These are phyloP conservation scores for Extremus antarcticus DNA, from an alignment of 495 filamentous ascomycete genomes.

Conservation along the genomic window DNA sequence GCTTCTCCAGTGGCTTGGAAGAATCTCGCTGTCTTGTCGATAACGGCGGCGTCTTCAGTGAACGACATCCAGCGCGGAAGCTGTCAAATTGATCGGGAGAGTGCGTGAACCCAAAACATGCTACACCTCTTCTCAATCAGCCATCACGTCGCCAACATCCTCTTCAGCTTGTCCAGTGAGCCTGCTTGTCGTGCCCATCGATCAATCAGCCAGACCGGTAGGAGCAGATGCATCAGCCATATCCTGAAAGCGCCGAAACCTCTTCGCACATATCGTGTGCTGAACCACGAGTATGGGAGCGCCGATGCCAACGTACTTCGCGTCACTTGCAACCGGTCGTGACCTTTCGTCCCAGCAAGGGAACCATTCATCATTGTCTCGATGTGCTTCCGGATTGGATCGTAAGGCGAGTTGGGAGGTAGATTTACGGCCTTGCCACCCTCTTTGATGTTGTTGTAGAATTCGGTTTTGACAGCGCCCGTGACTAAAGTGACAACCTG, in stretches of 20 bases:
- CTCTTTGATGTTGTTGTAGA: conserved; percentile 7
- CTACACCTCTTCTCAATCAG: background rate
- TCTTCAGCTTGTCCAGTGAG: background rate
- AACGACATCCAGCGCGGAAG: no score
- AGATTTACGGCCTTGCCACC: background rate
- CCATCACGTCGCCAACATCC: background rate
- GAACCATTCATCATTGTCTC: background rate
- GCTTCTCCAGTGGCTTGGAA: no score
- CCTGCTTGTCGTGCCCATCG: background rate
- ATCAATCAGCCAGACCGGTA: background rate
- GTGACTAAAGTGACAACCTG: conserved; percentile 32
- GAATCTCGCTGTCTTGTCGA: no score
- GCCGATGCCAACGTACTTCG: background rate
- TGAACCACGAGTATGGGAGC: background rate
- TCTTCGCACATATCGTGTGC: background rate
- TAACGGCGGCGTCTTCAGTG: no score
- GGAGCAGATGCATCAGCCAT: background rate
- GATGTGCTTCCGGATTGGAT: background rate
- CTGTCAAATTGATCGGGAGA: no score
- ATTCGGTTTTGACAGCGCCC: conserved; percentile 28
- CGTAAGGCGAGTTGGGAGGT: background rate
- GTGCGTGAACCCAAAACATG: background rate
- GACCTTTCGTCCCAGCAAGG: background rate
- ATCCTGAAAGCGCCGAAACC: background rate
- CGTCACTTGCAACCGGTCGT: background rate